Evolutionary conservation across 345 rosid genomes (phyloP).

Genomic region (Aquilaria sinensis): DNA sequence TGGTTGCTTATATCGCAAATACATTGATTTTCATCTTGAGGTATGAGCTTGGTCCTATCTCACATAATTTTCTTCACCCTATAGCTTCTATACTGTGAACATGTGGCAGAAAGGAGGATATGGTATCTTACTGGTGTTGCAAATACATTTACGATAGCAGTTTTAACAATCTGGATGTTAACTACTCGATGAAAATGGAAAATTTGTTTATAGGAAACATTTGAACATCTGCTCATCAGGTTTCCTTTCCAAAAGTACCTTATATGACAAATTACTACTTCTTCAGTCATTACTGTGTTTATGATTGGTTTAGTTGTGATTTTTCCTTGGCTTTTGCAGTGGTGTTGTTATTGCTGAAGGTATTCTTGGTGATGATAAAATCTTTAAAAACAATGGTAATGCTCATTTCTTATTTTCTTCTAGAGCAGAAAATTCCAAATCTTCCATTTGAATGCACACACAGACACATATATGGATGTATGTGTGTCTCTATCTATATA

Average conservation of each 20-base stretch:
- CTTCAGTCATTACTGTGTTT: background rate
- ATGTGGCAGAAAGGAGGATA: background rate
- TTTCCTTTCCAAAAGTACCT: no score
- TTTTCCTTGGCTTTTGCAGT: slow-evolving; percentile 45
- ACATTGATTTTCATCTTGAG: slow-evolving; percentile 90
- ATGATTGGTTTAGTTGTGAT: background rate
- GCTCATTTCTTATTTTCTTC: background rate
- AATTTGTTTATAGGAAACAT: no score
- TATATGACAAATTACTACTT: background rate
- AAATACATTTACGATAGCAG: no score
- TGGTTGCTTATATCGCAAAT: slow-evolving; percentile 97
- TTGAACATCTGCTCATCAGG: no score
- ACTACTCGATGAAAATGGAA: no score
- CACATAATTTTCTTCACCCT: background rate
- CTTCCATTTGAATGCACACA: no score
- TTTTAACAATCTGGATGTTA: no score
- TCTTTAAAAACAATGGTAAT: slow-evolving; percentile 47
- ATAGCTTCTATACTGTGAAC: background rate
- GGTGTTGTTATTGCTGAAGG: slow-evolving; percentile 97
- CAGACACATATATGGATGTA: no score
- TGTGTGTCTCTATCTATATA: no score
- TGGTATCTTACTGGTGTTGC: no score
- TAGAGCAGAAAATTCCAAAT: no score
- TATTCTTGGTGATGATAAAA: slow-evolving; percentile 43
- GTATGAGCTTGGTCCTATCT: slow-evolving; percentile 31